These are phyloP conservation scores for Acacia melanoxylon DNA, from an alignment of 306 rosid species.

Conservation along the genomic window DNA sequence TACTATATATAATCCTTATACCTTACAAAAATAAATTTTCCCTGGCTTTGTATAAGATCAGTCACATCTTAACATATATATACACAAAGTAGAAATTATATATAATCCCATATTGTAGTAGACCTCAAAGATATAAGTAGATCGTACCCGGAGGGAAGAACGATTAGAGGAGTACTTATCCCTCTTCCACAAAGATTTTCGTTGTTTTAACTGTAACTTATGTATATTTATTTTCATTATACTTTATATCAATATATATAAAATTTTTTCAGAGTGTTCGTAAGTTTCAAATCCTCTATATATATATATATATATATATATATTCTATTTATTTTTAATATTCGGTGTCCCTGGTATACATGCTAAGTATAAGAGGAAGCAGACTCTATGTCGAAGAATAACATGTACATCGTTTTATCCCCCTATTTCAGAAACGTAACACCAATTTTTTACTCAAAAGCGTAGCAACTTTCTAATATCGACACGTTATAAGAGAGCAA, in stretches of 20 bases:
- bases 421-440: not conserved
- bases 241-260: not conserved
- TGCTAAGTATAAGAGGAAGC: not conserved
- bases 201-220: not conserved
- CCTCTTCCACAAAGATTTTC: not conserved
- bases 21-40: too few relatives aligned
- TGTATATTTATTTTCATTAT: not conserved
- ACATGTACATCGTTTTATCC: not conserved
- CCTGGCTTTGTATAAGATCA: not conserved
- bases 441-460: not conserved
- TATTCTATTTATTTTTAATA: not conserved
- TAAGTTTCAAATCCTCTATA: too few relatives aligned
- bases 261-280: too few relatives aligned
- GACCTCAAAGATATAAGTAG: not conserved
- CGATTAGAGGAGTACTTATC: not conserved
- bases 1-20: too few relatives aligned
- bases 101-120: too few relatives aligned
- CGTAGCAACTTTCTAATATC: not conserved
- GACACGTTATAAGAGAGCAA: not conserved
- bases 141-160: not conserved
- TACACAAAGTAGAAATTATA: too few relatives aligned
- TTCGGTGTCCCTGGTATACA: not conserved
- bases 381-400: not conserved
- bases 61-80: not conserved
- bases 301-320: too few relatives aligned